phyloP scores from a whole-genome alignment of 2,329 filamentous ascomycete genomes.

The Pseudogymnoascus sp. region DNA sequence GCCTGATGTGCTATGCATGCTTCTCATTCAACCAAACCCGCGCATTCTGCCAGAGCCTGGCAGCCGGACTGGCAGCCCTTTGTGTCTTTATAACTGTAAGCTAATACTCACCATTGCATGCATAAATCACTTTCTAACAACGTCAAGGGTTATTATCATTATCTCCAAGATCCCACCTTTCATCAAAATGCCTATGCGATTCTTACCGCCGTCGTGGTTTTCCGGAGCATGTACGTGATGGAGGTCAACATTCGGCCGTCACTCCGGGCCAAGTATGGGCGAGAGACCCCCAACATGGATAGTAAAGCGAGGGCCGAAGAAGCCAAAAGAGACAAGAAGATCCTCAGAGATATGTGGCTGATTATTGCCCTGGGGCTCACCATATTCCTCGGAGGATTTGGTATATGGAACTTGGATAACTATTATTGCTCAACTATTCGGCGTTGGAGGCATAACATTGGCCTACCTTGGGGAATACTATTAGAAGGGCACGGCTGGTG shows the following conservation, averaged over 20 bases:
- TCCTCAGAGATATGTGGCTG: slow-evolving; percentile 60
- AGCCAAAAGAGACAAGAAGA: slow-evolving; percentile 49
- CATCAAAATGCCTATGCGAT: slow-evolving; percentile 66
- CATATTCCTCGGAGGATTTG: slow-evolving; percentile 60
- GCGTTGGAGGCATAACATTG: slow-evolving; percentile 53
- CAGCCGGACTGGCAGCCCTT: slow-evolving; percentile 40
- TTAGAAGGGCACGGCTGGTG: slow-evolving; percentile 68
- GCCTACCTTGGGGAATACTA: slow-evolving; percentile 65
- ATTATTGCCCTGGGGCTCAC: slow-evolving; percentile 54
- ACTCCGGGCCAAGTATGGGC: slow-evolving; percentile 33
- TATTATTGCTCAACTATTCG: slow-evolving; percentile 52
- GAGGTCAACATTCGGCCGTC: slow-evolving; percentile 56
- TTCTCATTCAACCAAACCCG: slow-evolving; percentile 53
- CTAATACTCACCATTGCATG: not conserved
- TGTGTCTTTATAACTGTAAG: slow-evolving; percentile 52
- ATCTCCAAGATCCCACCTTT: slow-evolving; percentile 63
- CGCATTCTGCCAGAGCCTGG: slow-evolving; percentile 42
- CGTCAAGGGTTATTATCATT: slow-evolving; percentile 56
- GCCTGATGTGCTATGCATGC: slow-evolving; percentile 61
- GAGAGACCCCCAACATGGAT: slow-evolving; percentile 32
- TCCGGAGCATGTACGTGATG: slow-evolving; percentile 62
- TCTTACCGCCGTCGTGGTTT: slow-evolving; percentile 55
- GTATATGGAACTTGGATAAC: slow-evolving; percentile 62
- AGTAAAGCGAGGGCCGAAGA: slow-evolving; percentile 40
- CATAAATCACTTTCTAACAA: not conserved